A percentile compares a stretch with the other conserved stretches of the same genome.
These are phyloP conservation scores for Mrakia blollopis DNA, from an alignment of 768 basidiomycete species.

Conservation along the genomic window DNA sequence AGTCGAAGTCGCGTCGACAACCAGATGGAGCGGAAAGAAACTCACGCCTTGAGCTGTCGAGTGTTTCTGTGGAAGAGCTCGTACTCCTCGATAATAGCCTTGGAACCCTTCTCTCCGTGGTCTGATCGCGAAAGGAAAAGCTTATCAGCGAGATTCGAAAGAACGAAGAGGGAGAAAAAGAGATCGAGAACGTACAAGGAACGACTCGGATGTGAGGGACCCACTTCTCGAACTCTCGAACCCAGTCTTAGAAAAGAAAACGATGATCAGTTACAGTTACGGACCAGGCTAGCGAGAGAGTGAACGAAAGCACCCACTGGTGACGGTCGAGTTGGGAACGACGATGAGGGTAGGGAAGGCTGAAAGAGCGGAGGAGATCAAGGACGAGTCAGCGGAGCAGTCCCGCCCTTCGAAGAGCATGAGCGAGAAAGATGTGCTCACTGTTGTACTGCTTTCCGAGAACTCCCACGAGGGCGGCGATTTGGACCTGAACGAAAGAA, in stretches of 20 bases:
- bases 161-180: background rate
- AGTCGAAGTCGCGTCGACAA: background rate
- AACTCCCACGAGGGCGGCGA: constrained; percentile 73
- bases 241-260: constrained; percentile 53
- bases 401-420: background rate
- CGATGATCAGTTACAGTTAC: constrained; percentile 9
- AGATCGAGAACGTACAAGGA: constrained; percentile 49
- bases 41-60: constrained; percentile 44
- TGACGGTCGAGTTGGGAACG: constrained; percentile 73
- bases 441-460: constrained; percentile 53
- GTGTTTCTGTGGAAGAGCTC: constrained; percentile 63
- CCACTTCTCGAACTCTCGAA: constrained; percentile 86
- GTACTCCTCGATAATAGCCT: constrained; percentile 72
- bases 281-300: constrained; percentile 50
- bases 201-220: constrained; percentile 71
- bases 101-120: constrained; percentile 70
- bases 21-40: background rate
- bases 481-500: constrained; percentile 68
- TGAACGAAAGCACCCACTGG: constrained; percentile 56
- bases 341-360: constrained; percentile 80
- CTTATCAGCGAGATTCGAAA: background rate
- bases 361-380: background rate
- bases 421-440: background rate
- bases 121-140: background rate
- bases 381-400: background rate